Conservation (phyloP, 108 stramenopile species). For the Stephanodiscus triporus region DNA sequence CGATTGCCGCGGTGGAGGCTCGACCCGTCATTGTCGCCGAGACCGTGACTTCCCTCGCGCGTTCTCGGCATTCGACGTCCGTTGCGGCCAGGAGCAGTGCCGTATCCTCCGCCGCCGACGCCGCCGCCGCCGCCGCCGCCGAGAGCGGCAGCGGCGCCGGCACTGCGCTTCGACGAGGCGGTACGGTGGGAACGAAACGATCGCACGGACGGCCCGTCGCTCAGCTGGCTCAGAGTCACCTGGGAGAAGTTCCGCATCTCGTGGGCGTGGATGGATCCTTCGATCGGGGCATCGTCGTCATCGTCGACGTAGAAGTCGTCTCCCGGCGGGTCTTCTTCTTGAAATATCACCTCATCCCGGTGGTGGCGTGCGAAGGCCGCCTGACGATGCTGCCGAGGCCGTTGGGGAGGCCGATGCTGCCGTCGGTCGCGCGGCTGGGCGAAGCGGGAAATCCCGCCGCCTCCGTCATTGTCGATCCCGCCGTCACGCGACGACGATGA, state of each 20-base stretch:
- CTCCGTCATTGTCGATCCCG: neutral
- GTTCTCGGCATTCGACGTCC: too few relatives aligned
- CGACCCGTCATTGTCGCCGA: neutral
- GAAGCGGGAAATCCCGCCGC: slow-evolving; percentile 5
- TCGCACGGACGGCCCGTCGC: slow-evolving; percentile 9
- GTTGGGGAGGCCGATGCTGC: neutral
- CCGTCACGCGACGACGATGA: neutral
- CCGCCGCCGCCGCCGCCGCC: neutral
- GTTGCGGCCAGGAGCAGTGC: neutral
- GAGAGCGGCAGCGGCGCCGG: neutral
- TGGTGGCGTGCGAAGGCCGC: neutral
- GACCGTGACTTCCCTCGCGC: too few relatives aligned
- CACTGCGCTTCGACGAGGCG: neutral
- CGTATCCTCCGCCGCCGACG: neutral
- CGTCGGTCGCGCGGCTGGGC: neutral
- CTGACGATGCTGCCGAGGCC: slow-evolving; percentile 1
- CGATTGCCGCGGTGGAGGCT: neutral
- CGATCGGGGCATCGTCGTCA: slow-evolving; percentile 5
- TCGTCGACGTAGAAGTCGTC: neutral
- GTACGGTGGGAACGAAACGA: slow-evolving; percentile 5
- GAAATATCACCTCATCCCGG: neutral
- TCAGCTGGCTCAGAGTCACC: slow-evolving; percentile 8
- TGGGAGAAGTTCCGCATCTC: slow-evolving; percentile 6
- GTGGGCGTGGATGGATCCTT: slow-evolving; percentile 12
- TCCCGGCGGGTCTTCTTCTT: neutral